phyloP scores from a whole-genome alignment of 2,329 filamentous ascomycete genomes.

The Beauveria sp. region DNA sequence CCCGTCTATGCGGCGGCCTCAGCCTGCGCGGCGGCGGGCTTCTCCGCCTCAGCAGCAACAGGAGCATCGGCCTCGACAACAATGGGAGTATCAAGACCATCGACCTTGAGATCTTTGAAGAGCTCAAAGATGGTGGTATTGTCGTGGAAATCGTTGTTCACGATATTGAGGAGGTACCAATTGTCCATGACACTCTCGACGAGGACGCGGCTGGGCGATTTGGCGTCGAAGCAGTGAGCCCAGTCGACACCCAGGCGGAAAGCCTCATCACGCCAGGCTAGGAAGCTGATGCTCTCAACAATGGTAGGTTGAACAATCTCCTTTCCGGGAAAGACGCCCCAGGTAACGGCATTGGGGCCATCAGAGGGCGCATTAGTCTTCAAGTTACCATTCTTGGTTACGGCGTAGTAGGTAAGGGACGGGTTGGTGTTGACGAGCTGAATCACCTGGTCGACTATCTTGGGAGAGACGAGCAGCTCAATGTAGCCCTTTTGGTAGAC shows the following conservation, averaged over 20 bases:
- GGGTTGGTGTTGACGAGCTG: conserved; percentile 68
- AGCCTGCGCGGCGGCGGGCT: neutral
- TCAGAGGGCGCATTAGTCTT: conserved; percentile 79
- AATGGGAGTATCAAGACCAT: conserved; percentile 46
- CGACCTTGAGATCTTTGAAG: conserved; percentile 69
- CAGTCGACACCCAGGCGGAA: conserved; percentile 89
- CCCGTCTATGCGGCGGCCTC: conserved; percentile 11
- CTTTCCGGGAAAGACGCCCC: conserved; percentile 97
- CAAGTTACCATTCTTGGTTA: conserved; percentile 74
- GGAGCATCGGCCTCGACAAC: conserved; percentile 18
- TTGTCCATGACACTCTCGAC: conserved; percentile 79
- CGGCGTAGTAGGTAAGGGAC: conserved; percentile 89
- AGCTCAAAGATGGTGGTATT: conserved; percentile 74
- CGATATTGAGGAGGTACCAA: conserved; percentile 95
- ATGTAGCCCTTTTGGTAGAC: conserved; percentile 98
- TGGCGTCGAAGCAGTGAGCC: conserved; percentile 79
- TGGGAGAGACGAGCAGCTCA: conserved; percentile 79
- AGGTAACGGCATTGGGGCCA: conserved; percentile 95
- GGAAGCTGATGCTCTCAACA: conserved; percentile 93
- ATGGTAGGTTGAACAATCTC: conserved; percentile 99
- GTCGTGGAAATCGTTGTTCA: conserved; percentile 96
- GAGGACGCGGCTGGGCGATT: conserved; percentile 68
- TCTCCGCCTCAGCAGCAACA: neutral
- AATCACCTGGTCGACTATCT: conserved; percentile 70
- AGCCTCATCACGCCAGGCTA: conserved; percentile 98